Percentiles rank a stretch among this genome's conserved stretches.
These are phyloP conservation scores for Lentinus brumalis DNA, from an alignment of 768 basidiomycete species.

Conservation along the genomic window DNA sequence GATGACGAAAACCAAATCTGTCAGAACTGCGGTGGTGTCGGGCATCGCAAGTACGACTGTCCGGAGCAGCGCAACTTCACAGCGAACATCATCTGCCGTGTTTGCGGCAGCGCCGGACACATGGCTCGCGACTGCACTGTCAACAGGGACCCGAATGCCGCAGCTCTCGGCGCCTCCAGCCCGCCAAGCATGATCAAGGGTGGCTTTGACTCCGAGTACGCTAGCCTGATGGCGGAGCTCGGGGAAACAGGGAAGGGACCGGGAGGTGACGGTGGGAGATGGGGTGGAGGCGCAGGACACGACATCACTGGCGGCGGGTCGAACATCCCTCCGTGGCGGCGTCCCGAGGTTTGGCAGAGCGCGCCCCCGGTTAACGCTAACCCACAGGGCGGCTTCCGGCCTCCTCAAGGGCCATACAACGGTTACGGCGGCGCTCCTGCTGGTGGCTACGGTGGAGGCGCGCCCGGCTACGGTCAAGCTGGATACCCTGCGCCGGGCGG, in stretches of 20 bases:
- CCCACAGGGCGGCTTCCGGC: conserved; percentile 59
- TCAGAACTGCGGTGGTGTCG: conserved; percentile 92
- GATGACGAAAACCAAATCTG: conserved; percentile 99
- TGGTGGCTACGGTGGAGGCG: conserved; percentile 22
- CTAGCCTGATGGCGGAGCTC: conserved; percentile 95
- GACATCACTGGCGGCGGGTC: conserved; percentile 63
- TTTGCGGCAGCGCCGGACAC: conserved; percentile 97
- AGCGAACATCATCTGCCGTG: conserved; percentile 98
- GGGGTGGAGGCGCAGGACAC: conserved; percentile 67
- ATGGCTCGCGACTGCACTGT: conserved; percentile 99
- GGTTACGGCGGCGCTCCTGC: conserved; percentile 15
- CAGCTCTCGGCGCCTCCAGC: conserved; percentile 34
- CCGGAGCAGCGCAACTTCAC: conserved; percentile 98
- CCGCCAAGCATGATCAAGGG: conserved; percentile 56
- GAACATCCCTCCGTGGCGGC: conserved; percentile 88
- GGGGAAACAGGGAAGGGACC: conserved; percentile 75
- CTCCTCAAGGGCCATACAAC: conserved; percentile 48
- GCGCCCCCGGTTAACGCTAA: conserved; percentile 36
- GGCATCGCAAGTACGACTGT: conserved; percentile 98
- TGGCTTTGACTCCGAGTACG: conserved; percentile 97
- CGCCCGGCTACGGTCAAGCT: conserved; percentile 36
- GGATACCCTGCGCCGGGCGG: conserved; percentile 36
- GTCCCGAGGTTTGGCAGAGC: conserved; percentile 84
- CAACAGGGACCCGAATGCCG: conserved; percentile 85
- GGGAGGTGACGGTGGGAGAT: conserved; percentile 56